Conservation (phyloP, 805 yeast species). For the Myxozyma geophila region DNA sequence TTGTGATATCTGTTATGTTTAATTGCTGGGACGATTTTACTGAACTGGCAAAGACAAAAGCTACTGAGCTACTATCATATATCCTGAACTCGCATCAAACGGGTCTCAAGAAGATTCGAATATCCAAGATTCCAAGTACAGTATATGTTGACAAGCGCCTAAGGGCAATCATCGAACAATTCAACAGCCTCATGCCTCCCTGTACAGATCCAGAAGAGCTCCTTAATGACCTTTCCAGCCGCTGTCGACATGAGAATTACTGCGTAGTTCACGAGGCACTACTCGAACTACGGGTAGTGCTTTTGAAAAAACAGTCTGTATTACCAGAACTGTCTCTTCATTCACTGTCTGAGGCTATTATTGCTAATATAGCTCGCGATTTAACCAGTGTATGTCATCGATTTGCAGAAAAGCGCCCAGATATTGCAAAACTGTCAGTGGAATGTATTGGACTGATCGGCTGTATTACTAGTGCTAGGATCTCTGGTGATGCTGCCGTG, state of each 20-base stretch:
- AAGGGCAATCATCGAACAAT: neutral
- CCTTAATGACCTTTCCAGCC: slow-evolving; percentile 51
- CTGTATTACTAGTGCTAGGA: slow-evolving; percentile 65
- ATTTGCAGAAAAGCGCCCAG: slow-evolving; percentile 39
- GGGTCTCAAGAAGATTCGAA: slow-evolving; percentile 28
- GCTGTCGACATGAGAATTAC: slow-evolving; percentile 65
- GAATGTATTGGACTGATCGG: slow-evolving; percentile 78
- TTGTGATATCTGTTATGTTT: slow-evolving; percentile 70
- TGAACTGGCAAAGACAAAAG: slow-evolving; percentile 54
- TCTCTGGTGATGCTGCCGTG: slow-evolving; percentile 51
- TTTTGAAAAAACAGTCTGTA: slow-evolving; percentile 3
- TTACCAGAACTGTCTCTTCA: neutral
- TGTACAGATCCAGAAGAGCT: slow-evolving; percentile 7
- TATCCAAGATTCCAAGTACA: slow-evolving; percentile 40
- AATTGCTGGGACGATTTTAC: slow-evolving; percentile 67
- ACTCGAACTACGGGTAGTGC: slow-evolving; percentile 26
- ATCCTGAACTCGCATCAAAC: slow-evolving; percentile 2
- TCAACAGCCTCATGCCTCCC: slow-evolving; percentile 2
- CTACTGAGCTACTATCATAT: slow-evolving; percentile 54
- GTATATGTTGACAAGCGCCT: slow-evolving; percentile 25
- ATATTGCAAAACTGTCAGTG: slow-evolving; percentile 64
- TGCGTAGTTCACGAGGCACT: slow-evolving; percentile 69
- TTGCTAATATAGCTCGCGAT: slow-evolving; percentile 37
- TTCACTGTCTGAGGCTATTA: slow-evolving; percentile 5
- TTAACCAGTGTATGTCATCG: slow-evolving; percentile 40